Percentiles rank a stretch among this genome's conserved stretches.
Conservation (phyloP, 495 filamentous ascomycete species). For the Penicilliopsis zonata region DNA sequence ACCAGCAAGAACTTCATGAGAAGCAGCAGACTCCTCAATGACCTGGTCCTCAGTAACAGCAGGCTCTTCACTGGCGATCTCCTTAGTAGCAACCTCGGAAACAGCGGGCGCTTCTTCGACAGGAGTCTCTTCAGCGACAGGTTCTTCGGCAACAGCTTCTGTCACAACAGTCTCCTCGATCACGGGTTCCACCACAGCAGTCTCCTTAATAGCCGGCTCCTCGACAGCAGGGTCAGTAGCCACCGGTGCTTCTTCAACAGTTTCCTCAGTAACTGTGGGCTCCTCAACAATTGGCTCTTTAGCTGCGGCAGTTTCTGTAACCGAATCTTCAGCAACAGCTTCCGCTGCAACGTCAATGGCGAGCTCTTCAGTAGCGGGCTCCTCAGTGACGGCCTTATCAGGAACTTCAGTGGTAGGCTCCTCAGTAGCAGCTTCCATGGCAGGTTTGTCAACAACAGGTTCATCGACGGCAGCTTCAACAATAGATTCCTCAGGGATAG, state of each 20-base stretch:
- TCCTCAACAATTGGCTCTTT: constrained; percentile 2
- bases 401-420: constrained; percentile 1
- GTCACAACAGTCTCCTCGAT: constrained; percentile 1
- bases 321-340: constrained; percentile 5
- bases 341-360: constrained; percentile 2
- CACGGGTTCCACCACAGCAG: neutral
- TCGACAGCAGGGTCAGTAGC: constrained; percentile 1
- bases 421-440: constrained; percentile 3
- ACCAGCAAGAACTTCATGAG: too few species aligned
- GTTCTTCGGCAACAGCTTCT: constrained; percentile 2
- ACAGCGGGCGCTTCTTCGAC: constrained; percentile 1
- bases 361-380: constrained; percentile 1
- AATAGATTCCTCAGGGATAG: constrained; percentile 1
- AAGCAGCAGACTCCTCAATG: constrained; percentile 1
- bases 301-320: constrained; percentile 1
- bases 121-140: neutral
- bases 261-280: constrained; percentile 2
- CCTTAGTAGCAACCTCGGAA: constrained; percentile 1
- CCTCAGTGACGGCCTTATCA: neutral
- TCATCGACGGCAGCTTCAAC: neutral
- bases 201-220: neutral
- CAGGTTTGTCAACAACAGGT: constrained; percentile 3
- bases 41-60: neutral
- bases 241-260: constrained; percentile 1
- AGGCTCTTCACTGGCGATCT: neutral